phyloP scores from a whole-genome alignment of 768 basidiomycete genomes.

The Glaciozyma martinii region DNA sequence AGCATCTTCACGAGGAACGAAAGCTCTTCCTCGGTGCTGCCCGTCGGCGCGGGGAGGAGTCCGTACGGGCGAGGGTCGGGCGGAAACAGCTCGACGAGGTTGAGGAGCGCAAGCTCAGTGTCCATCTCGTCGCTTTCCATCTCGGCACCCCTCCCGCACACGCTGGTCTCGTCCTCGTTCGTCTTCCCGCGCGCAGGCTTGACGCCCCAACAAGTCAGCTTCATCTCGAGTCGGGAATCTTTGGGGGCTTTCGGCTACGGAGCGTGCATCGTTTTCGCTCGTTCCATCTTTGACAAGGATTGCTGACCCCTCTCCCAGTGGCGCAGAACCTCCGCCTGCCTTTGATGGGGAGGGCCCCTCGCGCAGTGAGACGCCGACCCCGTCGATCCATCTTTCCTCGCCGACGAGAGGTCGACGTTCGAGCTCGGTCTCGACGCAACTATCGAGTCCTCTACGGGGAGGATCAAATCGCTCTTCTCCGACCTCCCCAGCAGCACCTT shows the following conservation, averaged over 20 bases:
- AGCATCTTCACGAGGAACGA: conserved; percentile 7
- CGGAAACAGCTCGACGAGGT: conserved; percentile 4
- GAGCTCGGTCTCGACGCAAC: not conserved
- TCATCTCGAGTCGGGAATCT: conserved; percentile 28
- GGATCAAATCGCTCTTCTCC: not conserved
- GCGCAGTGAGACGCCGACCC: not conserved
- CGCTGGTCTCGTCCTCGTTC: conserved; percentile 27
- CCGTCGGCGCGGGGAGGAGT: conserved; percentile 3
- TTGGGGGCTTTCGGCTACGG: conserved; percentile 27
- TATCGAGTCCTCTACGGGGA: not conserved
- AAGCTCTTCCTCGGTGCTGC: not conserved
- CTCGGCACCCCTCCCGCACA: conserved; percentile 21
- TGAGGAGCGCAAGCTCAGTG: conserved; percentile 3
- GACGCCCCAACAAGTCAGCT: conserved; percentile 24
- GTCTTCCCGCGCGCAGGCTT: conserved; percentile 22
- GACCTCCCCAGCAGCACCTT: not conserved
- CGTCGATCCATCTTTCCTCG: not conserved
- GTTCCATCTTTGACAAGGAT: not conserved
- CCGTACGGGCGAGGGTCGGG: conserved; percentile 23
- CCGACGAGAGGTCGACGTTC: not conserved
- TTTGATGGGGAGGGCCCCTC: not conserved
- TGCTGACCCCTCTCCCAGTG: too few relatives aligned
- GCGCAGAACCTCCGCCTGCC: not conserved
- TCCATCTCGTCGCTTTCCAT: conserved; percentile 17
- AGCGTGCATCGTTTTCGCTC: too few relatives aligned